A percentile compares a stretch with the other conserved stretches of the same genome.
phyloP scores from a whole-genome alignment of 768 basidiomycete genomes.

The Amanita exitialis region DNA sequence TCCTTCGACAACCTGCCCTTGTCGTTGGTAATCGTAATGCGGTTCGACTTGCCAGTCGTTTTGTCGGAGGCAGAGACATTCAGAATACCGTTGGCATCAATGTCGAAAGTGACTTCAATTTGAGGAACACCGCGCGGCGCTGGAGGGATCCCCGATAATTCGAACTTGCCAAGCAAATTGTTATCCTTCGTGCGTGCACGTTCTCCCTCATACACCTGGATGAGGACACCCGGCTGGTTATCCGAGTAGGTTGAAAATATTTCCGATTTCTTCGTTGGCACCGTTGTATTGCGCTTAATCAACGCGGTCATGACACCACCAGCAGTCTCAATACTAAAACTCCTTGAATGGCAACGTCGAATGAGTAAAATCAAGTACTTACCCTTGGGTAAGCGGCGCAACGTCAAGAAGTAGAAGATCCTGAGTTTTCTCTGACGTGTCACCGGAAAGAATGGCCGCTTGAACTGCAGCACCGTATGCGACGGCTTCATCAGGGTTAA shows the following conservation, averaged over 20 bases:
- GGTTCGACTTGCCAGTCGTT: constrained; percentile 93
- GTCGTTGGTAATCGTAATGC: constrained; percentile 92
- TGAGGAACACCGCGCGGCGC: constrained; percentile 98
- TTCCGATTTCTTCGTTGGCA: constrained; percentile 98
- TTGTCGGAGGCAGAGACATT: constrained; percentile 95
- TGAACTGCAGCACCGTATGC: constrained; percentile 99
- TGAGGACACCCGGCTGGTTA: constrained; percentile 97
- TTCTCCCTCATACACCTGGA: constrained; percentile 97
- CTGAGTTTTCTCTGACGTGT: constrained; percentile 97
- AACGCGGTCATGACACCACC: constrained; percentile 99
- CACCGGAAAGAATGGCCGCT: constrained; percentile 94
- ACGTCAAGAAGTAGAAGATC: constrained; percentile 95
- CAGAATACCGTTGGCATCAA: constrained; percentile 93
- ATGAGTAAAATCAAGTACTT: constrained; percentile 20
- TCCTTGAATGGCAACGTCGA: constrained; percentile 9
- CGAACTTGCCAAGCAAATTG: constrained; percentile 97
- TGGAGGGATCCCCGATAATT: constrained; percentile 92
- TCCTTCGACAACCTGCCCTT: constrained; percentile 96
- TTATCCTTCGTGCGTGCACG: constrained; percentile 98
- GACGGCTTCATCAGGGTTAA: constrained; percentile 99
- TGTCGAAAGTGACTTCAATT: constrained; percentile 96
- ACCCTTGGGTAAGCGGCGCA: constrained; percentile 69
- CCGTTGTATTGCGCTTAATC: constrained; percentile 98
- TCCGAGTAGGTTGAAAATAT: constrained; percentile 98
- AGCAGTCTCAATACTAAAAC: constrained; percentile 82